phyloP scores from a whole-genome alignment of 306 rosid genomes.

The Mimosa bimucronata region DNA sequence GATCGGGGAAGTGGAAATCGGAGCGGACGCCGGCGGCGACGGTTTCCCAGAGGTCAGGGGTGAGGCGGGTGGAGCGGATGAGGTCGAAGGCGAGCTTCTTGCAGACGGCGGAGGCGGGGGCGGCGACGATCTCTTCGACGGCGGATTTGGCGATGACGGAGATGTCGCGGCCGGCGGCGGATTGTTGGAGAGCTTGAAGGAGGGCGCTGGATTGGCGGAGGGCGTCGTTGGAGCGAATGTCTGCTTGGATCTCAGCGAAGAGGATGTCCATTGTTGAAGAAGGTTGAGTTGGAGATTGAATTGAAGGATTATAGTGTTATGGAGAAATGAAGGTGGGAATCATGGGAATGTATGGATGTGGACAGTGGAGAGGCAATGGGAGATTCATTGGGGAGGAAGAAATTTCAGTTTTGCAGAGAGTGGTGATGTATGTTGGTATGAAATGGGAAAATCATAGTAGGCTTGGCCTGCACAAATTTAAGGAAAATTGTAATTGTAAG shows the following conservation, averaged over 20 bases:
- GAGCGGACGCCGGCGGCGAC: slow-evolving; percentile 81
- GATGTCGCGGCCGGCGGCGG: slow-evolving; percentile 96
- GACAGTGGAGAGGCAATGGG: neutral
- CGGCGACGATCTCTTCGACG: slow-evolving; percentile 94
- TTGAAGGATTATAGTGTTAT: neutral
- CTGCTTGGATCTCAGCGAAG: slow-evolving; percentile 98
- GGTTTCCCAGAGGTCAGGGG: slow-evolving; percentile 95
- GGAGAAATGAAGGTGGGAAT: neutral
- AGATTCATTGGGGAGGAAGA: neutral
- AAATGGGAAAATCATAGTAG: too few relatives aligned
- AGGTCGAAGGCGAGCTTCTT: slow-evolving; percentile 95
- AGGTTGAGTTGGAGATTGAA: slow-evolving; percentile 34
- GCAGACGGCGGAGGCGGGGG: slow-evolving; percentile 94
- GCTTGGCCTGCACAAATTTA: neutral
- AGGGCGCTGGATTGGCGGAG: slow-evolving; percentile 97
- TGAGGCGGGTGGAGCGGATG: slow-evolving; percentile 94
- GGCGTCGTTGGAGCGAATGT: slow-evolving; percentile 96
- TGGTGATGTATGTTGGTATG: neutral
- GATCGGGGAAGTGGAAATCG: slow-evolving; percentile 93
- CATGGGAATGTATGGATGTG: neutral
- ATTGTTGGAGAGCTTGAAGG: slow-evolving; percentile 96
- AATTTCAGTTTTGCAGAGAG: neutral
- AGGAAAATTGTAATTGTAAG: neutral
- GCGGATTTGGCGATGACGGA: slow-evolving; percentile 90
- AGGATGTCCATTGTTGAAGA: slow-evolving; percentile 73